Evolutionary conservation across 352 stramenopile species (phyloP).

Genomic region (Pythium coloratum): DNA sequence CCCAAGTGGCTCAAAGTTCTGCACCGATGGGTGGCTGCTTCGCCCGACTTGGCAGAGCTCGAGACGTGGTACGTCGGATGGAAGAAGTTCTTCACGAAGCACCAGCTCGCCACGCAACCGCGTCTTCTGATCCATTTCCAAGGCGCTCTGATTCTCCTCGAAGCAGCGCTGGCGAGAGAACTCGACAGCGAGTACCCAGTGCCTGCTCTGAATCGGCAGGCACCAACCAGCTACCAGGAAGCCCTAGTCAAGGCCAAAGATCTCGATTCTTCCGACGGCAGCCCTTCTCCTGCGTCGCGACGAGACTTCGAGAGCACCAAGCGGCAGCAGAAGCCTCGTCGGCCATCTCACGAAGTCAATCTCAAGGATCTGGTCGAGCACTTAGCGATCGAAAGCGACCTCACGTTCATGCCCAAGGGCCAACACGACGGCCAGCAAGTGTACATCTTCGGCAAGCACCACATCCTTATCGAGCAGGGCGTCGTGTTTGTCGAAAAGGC

Average conservation of each 20-base stretch:
- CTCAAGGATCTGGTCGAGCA: conserved; percentile 86
- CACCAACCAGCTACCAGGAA: conserved; percentile 71
- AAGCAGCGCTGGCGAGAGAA: conserved; percentile 34
- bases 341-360: conserved; percentile 48
- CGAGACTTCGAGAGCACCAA: conserved; percentile 1
- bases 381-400: conserved; percentile 71
- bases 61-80: conserved; percentile 85
- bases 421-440: conserved; percentile 78
- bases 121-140: conserved; percentile 82
- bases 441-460: conserved; percentile 75
- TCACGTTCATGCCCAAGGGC: conserved; percentile 82
- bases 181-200: conserved; percentile 29
- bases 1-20: conserved; percentile 88
- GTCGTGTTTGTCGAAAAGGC: conserved; percentile 70
- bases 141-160: conserved; percentile 65
- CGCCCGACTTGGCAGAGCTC: conserved; percentile 59
- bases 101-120: conserved; percentile 49
- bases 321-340: conserved; percentile 23
- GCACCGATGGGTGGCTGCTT: conserved; percentile 65
- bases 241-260: conserved; percentile 59
- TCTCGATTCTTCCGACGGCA: conserved; percentile 9
- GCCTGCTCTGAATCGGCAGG: conserved; percentile 48
- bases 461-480: conserved; percentile 85
- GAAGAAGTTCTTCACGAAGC: conserved; percentile 79
- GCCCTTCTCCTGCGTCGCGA: background rate